Conservation (phyloP, 2,329 filamentous ascomycete species). For the Beauveria rudraprayagi region DNA sequence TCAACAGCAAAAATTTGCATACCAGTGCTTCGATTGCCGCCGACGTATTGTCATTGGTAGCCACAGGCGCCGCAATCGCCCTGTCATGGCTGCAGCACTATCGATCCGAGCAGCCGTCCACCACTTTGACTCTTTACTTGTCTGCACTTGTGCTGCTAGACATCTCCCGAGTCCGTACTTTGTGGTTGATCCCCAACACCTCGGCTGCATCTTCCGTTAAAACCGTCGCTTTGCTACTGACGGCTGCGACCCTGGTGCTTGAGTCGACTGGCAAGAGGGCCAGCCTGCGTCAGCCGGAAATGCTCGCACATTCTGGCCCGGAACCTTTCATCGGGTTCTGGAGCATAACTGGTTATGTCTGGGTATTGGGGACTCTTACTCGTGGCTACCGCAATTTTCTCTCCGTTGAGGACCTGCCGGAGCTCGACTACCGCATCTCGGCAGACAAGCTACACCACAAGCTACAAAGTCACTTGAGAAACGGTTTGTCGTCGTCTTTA, state of each 20-base stretch:
- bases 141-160: constrained; percentile 33
- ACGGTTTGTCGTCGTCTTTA: not conserved
- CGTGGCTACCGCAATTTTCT: constrained; percentile 25
- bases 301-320: not conserved
- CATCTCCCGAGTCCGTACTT: constrained; percentile 28
- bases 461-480: constrained; percentile 3
- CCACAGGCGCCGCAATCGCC: not conserved
- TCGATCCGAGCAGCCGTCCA: constrained; percentile 27
- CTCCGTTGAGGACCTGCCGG: constrained; percentile 23
- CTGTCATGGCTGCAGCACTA: constrained; percentile 5
- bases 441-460: constrained; percentile 1
- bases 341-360: constrained; percentile 20
- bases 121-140: constrained; percentile 31
- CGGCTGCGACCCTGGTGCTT: constrained; percentile 25
- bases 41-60: not conserved
- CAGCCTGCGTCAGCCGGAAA: constrained; percentile 1
- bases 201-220: constrained; percentile 21
- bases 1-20: not conserved
- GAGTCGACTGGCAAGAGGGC: constrained; percentile 21
- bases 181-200: constrained; percentile 22
- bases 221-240: constrained; percentile 23
- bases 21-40: not conserved
- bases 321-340: constrained; percentile 18
- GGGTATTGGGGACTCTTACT: constrained; percentile 21
- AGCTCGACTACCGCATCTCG: constrained; percentile 14